These are phyloP conservation scores for Aspergillus cejpii DNA, from an alignment of 2,329 filamentous ascomycete species.

Conservation along the genomic window DNA sequence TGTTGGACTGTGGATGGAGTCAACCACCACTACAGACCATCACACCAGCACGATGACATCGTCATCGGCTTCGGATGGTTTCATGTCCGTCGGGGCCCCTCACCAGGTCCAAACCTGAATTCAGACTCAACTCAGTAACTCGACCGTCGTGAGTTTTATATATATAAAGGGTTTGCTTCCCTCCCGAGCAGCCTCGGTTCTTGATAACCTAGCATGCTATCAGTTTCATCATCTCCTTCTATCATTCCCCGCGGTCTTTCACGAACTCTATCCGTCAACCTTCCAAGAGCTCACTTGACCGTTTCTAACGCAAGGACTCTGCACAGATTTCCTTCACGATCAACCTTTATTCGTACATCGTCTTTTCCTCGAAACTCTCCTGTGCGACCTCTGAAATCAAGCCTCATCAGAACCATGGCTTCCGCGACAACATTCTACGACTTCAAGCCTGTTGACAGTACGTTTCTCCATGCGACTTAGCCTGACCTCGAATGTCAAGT, in stretches of 20 bases:
- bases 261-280: background rate
- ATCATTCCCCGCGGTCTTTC: background rate
- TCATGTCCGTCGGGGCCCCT: background rate
- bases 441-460: conserved; percentile 54
- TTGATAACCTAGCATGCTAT: background rate
- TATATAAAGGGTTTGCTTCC: background rate
- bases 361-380: background rate
- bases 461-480: conserved; percentile 20
- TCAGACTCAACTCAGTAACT: too few relatives aligned
- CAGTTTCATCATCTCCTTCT: background rate
- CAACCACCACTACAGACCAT: too few relatives aligned
- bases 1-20: too few relatives aligned
- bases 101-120: background rate
- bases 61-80: background rate
- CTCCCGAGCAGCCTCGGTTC: background rate
- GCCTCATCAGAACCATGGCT: conserved; percentile 43
- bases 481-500: background rate
- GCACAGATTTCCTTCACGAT: background rate
- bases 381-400: background rate
- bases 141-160: background rate
- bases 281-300: background rate
- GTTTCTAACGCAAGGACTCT: background rate
- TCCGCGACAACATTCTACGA: conserved; percentile 55
- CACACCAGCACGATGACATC: background rate
- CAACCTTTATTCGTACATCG: background rate